A percentile compares a stretch with the other conserved stretches of the same genome.
These are phyloP conservation scores for Endocalyx cinctus DNA, from an alignment of 2,329 filamentous ascomycete genomes.

Conservation along the genomic window DNA sequence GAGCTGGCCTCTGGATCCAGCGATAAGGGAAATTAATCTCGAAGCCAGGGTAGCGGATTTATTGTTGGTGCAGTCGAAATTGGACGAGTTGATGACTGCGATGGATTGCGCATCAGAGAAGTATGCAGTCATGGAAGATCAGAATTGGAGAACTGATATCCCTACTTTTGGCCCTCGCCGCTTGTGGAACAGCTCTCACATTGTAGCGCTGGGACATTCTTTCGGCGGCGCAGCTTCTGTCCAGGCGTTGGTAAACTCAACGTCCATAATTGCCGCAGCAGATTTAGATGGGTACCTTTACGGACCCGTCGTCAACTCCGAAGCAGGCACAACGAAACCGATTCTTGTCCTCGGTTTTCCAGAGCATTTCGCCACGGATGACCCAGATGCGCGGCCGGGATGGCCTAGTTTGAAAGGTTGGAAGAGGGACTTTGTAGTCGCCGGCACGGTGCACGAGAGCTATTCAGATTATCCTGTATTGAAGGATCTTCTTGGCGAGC, in stretches of 20 bases:
- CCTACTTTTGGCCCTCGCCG: neutral
- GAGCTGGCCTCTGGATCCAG: slow-evolving; percentile 7
- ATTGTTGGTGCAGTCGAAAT: slow-evolving; percentile 14
- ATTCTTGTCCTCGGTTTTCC: slow-evolving; percentile 13
- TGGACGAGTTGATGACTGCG: slow-evolving; percentile 1
- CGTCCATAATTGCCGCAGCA: slow-evolving; percentile 16
- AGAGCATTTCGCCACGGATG: slow-evolving; percentile 9
- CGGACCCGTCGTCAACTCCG: slow-evolving; percentile 3
- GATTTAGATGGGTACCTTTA: slow-evolving; percentile 23
- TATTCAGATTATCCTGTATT: slow-evolving; percentile 13
- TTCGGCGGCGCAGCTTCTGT: slow-evolving; percentile 16
- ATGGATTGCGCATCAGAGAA: neutral
- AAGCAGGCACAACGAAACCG: slow-evolving; percentile 9
- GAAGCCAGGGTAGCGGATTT: slow-evolving; percentile 14
- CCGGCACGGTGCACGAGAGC: slow-evolving; percentile 10
- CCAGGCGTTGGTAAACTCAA: slow-evolving; percentile 12
- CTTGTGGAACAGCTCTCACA: slow-evolving; percentile 5
- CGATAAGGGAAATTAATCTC: slow-evolving; percentile 1
- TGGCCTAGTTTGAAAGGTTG: slow-evolving; percentile 12
- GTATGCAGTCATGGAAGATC: neutral
- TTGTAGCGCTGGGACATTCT: slow-evolving; percentile 18
- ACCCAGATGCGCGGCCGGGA: slow-evolving; percentile 6
- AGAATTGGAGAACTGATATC: neutral
- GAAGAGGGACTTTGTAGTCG: slow-evolving; percentile 13
- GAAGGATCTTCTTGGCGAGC: slow-evolving; percentile 3